Conservation (phyloP, 768 basidiomycete species). For the Naganishia kalamii region DNA sequence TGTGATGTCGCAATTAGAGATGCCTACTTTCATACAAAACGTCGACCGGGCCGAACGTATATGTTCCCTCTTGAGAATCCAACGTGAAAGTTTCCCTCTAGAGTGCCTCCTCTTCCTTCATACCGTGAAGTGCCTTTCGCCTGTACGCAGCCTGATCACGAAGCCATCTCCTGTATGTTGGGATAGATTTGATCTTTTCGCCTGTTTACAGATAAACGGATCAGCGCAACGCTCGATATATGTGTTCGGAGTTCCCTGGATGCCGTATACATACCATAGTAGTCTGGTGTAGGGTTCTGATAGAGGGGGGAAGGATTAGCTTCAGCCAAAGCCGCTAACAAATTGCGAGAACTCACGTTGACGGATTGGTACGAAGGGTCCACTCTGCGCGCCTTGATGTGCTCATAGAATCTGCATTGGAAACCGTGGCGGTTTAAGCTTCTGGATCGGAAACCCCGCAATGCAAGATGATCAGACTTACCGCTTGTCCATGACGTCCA, state of each 20-base stretch:
- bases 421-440: not conserved
- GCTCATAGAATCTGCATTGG: constrained; percentile 31
- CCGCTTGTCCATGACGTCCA: constrained; percentile 26
- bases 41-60: no score
- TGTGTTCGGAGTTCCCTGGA: no score
- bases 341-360: constrained; percentile 26
- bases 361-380: constrained; percentile 46
- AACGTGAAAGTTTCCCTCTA: no score
- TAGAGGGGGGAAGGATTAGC: not conserved
- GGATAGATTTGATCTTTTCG: constrained; percentile 44
- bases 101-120: constrained; percentile 35
- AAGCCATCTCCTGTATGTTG: constrained; percentile 45
- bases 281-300: constrained; percentile 44
- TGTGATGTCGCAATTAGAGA: no score
- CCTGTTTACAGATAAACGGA: constrained; percentile 15
- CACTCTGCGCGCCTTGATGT: constrained; percentile 42
- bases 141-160: constrained; percentile 47
- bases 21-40: no score
- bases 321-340: not conserved
- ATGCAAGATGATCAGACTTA: not conserved
- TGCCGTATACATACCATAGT: constrained; percentile 33
- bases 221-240: not conserved
- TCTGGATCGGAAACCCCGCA: not conserved
- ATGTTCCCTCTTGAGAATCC: no score
- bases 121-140: constrained; percentile 46